These are phyloP conservation scores for Saccharomyces pastorianus DNA, from an alignment of 1,139 yeast genomes.

Conservation along the genomic window DNA sequence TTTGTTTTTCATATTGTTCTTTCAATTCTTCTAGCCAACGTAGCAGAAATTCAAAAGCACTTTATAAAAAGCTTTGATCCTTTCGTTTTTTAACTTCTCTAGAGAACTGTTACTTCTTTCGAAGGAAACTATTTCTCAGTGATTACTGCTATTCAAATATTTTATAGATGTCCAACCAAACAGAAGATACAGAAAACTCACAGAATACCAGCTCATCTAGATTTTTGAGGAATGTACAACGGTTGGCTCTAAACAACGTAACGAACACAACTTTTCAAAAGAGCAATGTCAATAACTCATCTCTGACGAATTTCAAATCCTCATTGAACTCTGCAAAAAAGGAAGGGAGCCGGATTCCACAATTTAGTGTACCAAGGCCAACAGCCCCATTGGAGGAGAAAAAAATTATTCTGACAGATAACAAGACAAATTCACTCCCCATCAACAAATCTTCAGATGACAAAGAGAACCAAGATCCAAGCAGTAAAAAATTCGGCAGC, in stretches of 20 bases:
- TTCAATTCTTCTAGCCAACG: neutral
- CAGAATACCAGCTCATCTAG: slow-evolving; percentile 22
- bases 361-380: slow-evolving; percentile 8
- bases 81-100: neutral
- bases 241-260: slow-evolving; percentile 29
- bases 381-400: neutral
- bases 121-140: neutral
- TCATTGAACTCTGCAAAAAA: slow-evolving; percentile 12
- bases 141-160: neutral
- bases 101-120: neutral
- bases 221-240: slow-evolving; percentile 22
- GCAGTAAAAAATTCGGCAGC: slow-evolving; percentile 1
- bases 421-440: neutral
- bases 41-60: neutral
- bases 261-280: slow-evolving; percentile 28
- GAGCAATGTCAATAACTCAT: slow-evolving; percentile 13
- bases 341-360: slow-evolving; percentile 15
- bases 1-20: neutral
- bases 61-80: neutral
- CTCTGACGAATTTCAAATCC: slow-evolving; percentile 18
- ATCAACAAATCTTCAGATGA: slow-evolving; percentile 6
- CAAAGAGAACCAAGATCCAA: slow-evolving; percentile 24
- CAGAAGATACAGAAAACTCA: slow-evolving; percentile 15
- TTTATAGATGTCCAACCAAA: neutral
- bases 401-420: neutral